These are phyloP conservation scores for Leptoxyphium fumago DNA, from an alignment of 2,329 filamentous ascomycete genomes.

Conservation along the genomic window DNA sequence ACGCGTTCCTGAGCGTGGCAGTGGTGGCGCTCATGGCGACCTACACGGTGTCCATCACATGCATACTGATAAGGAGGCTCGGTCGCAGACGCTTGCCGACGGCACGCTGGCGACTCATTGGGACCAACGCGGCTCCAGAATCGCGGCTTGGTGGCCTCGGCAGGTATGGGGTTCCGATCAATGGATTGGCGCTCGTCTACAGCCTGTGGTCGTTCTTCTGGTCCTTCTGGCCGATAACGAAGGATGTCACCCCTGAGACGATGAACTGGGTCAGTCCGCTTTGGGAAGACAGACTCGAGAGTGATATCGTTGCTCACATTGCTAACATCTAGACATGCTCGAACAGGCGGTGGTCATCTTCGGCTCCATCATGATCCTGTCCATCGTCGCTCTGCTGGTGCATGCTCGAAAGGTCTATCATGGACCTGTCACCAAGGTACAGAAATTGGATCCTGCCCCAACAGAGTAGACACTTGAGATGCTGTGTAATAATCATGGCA, in stretches of 20 bases:
- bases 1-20: constrained; percentile 7
- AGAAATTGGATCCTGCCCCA: not conserved
- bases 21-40: constrained; percentile 8
- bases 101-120: constrained; percentile 7
- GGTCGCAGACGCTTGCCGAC: constrained; percentile 9
- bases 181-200: constrained; percentile 12
- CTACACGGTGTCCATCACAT: constrained; percentile 12
- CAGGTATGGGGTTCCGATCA: constrained; percentile 11
- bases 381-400: constrained; percentile 6
- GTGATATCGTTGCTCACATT: no score
- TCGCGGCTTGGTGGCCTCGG: constrained; percentile 8
- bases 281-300: no score
- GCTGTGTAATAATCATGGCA: no score
- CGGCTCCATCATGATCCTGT: constrained; percentile 7
- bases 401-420: constrained; percentile 7
- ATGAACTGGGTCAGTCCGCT: constrained; percentile 2
- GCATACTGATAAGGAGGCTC: constrained; percentile 10
- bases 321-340: not conserved
- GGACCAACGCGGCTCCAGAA: constrained; percentile 6
- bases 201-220: not conserved
- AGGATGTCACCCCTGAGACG: constrained; percentile 12
- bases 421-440: constrained; percentile 9
- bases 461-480: not conserved
- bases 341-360: constrained; percentile 16
- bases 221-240: constrained; percentile 13